Conservation (phyloP, 306 rosid genomes). For the Cucurbita moschata region DNA sequence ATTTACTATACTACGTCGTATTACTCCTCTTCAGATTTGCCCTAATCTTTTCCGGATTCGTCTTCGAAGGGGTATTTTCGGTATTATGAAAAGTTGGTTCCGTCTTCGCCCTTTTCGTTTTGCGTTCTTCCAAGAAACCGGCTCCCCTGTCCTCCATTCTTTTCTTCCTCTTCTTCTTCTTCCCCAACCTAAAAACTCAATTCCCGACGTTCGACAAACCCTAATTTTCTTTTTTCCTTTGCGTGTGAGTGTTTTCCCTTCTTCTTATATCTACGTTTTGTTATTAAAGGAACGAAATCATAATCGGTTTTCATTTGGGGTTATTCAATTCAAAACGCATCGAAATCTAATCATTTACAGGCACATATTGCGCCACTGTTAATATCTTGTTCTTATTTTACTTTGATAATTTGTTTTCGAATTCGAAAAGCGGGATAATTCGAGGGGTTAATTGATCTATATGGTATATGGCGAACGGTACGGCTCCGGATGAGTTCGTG, state of each 20-base stretch:
- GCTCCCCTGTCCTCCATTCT: background rate
- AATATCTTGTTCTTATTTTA: background rate
- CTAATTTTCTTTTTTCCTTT: background rate
- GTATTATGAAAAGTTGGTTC: background rate
- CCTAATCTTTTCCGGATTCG: background rate
- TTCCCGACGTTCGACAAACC: background rate
- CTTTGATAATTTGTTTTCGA: background rate
- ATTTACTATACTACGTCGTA: background rate
- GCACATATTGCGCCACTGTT: background rate
- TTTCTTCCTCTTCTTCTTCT: background rate
- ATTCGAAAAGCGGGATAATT: background rate
- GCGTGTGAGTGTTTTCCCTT: background rate
- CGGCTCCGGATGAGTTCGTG: constrained; percentile 50
- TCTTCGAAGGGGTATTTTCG: constrained; percentile 9
- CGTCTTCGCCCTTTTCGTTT: constrained; percentile 1
- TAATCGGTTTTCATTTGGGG: background rate
- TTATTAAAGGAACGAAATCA: background rate
- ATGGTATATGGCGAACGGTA: constrained; percentile 67
- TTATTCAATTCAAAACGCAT: background rate
- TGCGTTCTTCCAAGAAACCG: constrained; percentile 12
- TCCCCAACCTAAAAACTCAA: background rate
- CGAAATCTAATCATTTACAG: background rate
- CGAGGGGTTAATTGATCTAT: background rate
- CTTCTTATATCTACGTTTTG: background rate
- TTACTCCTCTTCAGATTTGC: background rate